Evolutionary conservation across 78 protist species (phyloP).

Genomic region (Monosiga brevicollis): DNA sequence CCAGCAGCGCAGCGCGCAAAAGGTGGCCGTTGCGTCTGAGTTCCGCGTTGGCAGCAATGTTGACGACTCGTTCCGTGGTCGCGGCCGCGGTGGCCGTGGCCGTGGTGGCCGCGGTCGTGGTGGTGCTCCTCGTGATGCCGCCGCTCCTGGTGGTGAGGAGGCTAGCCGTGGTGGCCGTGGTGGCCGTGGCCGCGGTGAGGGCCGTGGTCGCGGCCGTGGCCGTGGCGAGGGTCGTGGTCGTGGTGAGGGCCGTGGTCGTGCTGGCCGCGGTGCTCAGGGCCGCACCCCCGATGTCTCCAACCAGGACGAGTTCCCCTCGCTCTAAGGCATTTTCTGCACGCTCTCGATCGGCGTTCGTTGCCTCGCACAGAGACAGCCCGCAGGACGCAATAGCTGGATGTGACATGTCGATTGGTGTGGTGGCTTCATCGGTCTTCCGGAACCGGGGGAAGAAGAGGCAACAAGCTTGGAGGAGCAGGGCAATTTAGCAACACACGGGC

Average conservation of each 20-base stretch:
- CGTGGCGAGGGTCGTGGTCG: not conserved
- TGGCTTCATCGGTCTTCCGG: too few relatives aligned
- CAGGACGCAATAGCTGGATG: too few relatives aligned
- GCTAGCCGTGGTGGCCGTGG: not conserved
- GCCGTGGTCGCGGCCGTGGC: not conserved
- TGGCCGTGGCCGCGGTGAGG: not conserved
- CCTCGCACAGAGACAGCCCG: too few relatives aligned
- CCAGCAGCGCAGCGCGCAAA: not conserved
- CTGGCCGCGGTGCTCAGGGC: not conserved
- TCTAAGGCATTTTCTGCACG: too few relatives aligned
- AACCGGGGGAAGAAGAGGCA: too few relatives aligned
- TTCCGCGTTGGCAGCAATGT: not conserved
- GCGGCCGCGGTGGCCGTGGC: too few relatives aligned
- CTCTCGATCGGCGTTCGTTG: too few relatives aligned
- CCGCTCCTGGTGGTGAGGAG: too few relatives aligned
- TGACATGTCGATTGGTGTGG: too few relatives aligned
- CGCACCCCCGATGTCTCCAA: not conserved
- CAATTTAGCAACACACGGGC: too few relatives aligned
- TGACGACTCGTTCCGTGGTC: not conserved
- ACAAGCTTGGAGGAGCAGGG: too few relatives aligned
- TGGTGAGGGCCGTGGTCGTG: not conserved
- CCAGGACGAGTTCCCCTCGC: not conserved
- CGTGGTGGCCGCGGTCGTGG: not conserved
- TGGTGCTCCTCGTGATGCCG: too few relatives aligned
- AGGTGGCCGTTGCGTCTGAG: not conserved